Evolutionary conservation across 2,329 filamentous ascomycete genomes (phyloP).

Genomic region (Corynespora cassiicola): DNA sequence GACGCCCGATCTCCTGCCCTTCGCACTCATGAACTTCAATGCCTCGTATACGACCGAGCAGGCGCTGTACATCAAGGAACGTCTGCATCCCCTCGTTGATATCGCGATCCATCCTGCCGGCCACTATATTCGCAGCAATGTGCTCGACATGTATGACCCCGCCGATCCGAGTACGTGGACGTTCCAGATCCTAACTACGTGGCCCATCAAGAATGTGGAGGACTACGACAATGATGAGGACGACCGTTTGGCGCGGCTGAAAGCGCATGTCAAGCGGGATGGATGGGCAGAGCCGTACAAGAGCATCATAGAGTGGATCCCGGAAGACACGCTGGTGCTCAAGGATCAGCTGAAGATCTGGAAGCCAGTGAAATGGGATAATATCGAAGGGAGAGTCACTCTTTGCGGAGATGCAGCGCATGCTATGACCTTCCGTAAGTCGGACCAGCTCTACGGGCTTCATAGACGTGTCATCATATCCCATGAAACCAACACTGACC

Average conservation of each 20-base stretch:
- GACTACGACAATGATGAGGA: conserved; percentile 35
- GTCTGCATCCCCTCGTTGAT: conserved; percentile 35
- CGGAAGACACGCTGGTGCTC: conserved; percentile 33
- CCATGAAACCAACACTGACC: neutral
- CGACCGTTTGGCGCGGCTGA: conserved; percentile 28
- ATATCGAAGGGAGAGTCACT: conserved; percentile 37
- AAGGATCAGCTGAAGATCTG: conserved; percentile 44
- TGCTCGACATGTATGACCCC: conserved; percentile 39
- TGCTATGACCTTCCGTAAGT: conserved; percentile 48
- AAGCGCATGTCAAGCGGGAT: conserved; percentile 31
- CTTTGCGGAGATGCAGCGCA: conserved; percentile 49
- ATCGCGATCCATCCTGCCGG: conserved; percentile 39
- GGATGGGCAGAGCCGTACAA: conserved; percentile 43
- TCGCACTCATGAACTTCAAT: conserved; percentile 39
- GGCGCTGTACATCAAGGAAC: conserved; percentile 30
- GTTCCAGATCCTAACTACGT: conserved; percentile 42
- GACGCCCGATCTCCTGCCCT: conserved; percentile 29
- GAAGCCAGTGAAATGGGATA: conserved; percentile 44
- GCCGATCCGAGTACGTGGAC: conserved; percentile 43
- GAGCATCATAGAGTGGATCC: conserved; percentile 41
- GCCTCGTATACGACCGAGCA: conserved; percentile 30
- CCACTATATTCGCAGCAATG: conserved; percentile 35
- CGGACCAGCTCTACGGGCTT: neutral
- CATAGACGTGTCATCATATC: neutral
- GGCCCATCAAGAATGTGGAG: conserved; percentile 30